phyloP scores from a whole-genome alignment of 208 protist genomes.

The Trypanosoma cruzi region DNA sequence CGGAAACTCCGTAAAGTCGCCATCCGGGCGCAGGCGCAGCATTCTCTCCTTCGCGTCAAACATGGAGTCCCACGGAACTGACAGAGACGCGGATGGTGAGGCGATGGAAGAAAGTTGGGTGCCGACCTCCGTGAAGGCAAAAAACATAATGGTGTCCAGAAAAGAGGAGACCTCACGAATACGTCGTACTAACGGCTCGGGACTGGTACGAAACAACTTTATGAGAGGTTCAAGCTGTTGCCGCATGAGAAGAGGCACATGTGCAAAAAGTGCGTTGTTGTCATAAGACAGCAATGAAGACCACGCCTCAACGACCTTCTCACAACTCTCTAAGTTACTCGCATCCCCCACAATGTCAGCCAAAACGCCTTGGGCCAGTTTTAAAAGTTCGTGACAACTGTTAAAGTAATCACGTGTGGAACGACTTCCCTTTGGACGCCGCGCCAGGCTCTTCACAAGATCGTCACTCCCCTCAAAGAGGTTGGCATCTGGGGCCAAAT shows the following conservation, averaged over 20 bases:
- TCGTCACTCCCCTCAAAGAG: slow-evolving; percentile 35
- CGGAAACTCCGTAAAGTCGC: not conserved
- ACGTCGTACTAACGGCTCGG: slow-evolving; percentile 34
- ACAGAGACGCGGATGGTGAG: not conserved
- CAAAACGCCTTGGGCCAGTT: slow-evolving; percentile 19
- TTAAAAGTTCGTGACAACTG: slow-evolving; percentile 32
- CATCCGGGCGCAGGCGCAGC: slow-evolving; percentile 8
- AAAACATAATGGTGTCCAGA: slow-evolving; percentile 56
- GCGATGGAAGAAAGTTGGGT: not conserved
- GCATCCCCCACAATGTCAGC: slow-evolving; percentile 16
- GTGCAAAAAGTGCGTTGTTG: slow-evolving; percentile 52
- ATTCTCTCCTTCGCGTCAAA: slow-evolving; percentile 7
- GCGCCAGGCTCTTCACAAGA: not conserved
- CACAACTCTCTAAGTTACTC: slow-evolving; percentile 25
- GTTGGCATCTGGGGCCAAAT: slow-evolving; percentile 50
- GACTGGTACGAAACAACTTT: slow-evolving; percentile 33
- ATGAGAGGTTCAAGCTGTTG: slow-evolving; percentile 39
- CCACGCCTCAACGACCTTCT: slow-evolving; percentile 41
- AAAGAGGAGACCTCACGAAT: slow-evolving; percentile 42
- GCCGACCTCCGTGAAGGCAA: slow-evolving; percentile 40
- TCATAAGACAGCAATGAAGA: slow-evolving; percentile 45
- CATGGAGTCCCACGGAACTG: slow-evolving; percentile 25
- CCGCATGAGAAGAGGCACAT: slow-evolving; percentile 49
- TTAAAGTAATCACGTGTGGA: slow-evolving; percentile 53
- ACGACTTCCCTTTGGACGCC: slow-evolving; percentile 42